Evolutionary conservation across 192 early-diverging fungal genomes (phyloP).

Genomic region (Gamsiella multidivaricata): DNA sequence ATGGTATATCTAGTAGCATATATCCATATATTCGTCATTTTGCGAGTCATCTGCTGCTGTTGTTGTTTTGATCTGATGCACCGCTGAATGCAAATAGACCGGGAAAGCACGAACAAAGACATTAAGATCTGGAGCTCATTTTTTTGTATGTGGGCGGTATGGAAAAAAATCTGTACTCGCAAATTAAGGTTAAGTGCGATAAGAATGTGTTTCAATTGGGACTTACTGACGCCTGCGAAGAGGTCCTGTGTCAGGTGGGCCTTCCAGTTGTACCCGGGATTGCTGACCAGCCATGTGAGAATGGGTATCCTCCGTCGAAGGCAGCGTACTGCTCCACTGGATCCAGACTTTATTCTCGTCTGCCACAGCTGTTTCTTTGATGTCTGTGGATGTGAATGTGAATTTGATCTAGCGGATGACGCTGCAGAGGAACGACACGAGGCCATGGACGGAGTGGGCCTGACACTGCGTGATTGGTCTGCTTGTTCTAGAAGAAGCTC

Average conservation of each 20-base stretch:
- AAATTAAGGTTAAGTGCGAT: slow-evolving; percentile 7
- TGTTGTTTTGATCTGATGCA: too few relatives aligned
- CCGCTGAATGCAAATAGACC: too few relatives aligned
- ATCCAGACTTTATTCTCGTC: neutral
- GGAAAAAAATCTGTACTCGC: neutral
- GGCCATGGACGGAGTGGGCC: neutral
- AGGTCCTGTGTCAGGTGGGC: slow-evolving; percentile 32
- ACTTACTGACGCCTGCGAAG: slow-evolving; percentile 52
- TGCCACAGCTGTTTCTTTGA: slow-evolving; percentile 2
- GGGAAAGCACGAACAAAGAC: too few relatives aligned
- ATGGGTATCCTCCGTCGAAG: slow-evolving; percentile 29
- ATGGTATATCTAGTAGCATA: too few relatives aligned
- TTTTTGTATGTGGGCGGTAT: neutral
- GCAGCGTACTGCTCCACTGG: neutral
- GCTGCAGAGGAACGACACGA: slow-evolving; percentile 13
- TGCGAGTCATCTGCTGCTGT: too few relatives aligned
- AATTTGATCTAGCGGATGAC: neutral
- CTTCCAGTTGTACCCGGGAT: slow-evolving; percentile 44
- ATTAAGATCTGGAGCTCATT: too few relatives aligned
- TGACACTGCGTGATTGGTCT: neutral
- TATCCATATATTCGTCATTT: too few relatives aligned
- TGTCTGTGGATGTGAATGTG: too few relatives aligned
- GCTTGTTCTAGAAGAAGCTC: neutral
- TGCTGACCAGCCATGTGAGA: slow-evolving; percentile 31
- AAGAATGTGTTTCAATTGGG: slow-evolving; percentile 5